Base-by-base conservation (phyloP, 2,329 filamentous ascomycete species). In the Hypoxylon sp. region DNA sequence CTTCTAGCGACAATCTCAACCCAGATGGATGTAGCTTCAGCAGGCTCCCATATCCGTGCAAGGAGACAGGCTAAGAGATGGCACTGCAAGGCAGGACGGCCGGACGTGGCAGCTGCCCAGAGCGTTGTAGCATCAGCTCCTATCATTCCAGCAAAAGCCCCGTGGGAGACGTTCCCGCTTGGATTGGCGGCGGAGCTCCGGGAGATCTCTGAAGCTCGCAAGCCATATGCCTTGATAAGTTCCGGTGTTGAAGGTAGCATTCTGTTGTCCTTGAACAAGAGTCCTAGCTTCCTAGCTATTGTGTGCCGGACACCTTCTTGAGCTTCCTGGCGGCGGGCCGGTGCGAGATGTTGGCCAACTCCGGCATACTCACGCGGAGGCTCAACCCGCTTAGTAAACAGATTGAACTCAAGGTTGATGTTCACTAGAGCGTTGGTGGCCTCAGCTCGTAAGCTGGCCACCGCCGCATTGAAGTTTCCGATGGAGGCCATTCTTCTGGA, bases 11-110 rank as follows among this genome's bases (percentile, higher is more conserved):
- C 41, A n/a, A 73, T 57, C 10, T 71, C 67, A 28, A 60, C 62
- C 71, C 71, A 73, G 2, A 73, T 65, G 1, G 71, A 68, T 0
- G 60, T 71, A 5, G 71, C 69, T 14, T 73, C 55, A 1, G 64
- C 11, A 1, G 43, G 32, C 2, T 63, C 49, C 71, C 69, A 73
- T 2, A 67, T 62, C 13, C 64, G 51, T 3, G 71, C 69, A 6
- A 73, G 60, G 9, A 73, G 57, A n/a, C 71, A 73, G 21, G 71
- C 70, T 6, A 72, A 60, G 0, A 73, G 50, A 46, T 65, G 56
- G 5, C 43, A 51, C 13, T 63, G 57, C 5, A 72, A 51, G 5
- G 70, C 68, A 28, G 45, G 9, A 34, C 57, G 19, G 7, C 65
- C 63, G 5, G 70, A 72, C 5, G 65, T 68, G 2, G 70, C 70